phyloP scores from a whole-genome alignment of 2,329 filamentous ascomycete genomes.

The Aspergillus ruber region DNA sequence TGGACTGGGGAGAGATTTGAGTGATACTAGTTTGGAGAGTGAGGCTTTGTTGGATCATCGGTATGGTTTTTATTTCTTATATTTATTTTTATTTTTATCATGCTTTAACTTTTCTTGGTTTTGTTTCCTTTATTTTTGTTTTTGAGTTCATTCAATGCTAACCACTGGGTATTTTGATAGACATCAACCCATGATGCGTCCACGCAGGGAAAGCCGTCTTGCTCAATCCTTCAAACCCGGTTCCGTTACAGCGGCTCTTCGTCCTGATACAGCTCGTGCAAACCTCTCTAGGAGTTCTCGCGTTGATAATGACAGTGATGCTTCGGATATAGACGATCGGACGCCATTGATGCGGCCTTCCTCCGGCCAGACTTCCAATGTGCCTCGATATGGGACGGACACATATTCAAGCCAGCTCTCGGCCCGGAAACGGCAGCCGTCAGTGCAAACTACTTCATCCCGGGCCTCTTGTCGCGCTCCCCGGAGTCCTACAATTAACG shows the following conservation, averaged over 20 bases:
- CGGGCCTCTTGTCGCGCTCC: conserved; percentile 19
- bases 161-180: conserved; percentile 29
- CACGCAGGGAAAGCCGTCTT: conserved; percentile 51
- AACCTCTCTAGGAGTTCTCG: conserved; percentile 20
- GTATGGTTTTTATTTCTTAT: conserved; percentile 36
- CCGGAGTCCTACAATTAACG: conserved; percentile 16
- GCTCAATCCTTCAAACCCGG: conserved; percentile 34
- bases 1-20: conserved; percentile 55
- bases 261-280: conserved; percentile 38
- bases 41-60: conserved; percentile 82
- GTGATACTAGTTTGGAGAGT: conserved; percentile 83
- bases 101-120: background rate
- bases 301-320: conserved; percentile 23
- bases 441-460: conserved; percentile 22
- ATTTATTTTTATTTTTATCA: background rate
- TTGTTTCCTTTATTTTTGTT: background rate
- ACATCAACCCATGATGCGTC: conserved; percentile 56
- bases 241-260: conserved; percentile 29
- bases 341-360: conserved; percentile 47
- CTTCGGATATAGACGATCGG: conserved; percentile 40
- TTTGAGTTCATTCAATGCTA: background rate
- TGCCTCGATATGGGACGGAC: conserved; percentile 30
- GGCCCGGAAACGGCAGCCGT: conserved; percentile 19
- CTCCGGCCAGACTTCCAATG: conserved; percentile 27
- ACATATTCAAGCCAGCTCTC: conserved; percentile 19